Evolutionary conservation across 2,329 filamentous ascomycete species (phyloP).

Genomic region (Cladophialophora psammophila): DNA sequence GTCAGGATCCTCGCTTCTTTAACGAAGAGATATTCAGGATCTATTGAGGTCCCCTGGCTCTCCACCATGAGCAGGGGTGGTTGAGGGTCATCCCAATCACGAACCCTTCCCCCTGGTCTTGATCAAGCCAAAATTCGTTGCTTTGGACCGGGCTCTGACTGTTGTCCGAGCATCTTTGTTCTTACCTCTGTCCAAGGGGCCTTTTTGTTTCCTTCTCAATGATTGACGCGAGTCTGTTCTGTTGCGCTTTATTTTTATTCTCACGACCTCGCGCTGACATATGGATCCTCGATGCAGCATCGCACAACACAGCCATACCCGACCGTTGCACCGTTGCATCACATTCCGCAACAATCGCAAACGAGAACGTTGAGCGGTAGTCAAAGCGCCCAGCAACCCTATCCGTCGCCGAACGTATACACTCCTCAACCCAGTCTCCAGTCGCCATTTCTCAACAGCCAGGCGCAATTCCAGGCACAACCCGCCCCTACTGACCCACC

Average conservation of each 20-base stretch:
- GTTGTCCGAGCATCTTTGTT: conserved; percentile 17
- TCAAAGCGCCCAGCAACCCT: conserved; percentile 36
- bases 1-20: conserved; percentile 22
- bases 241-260: conserved; percentile 10
- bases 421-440: conserved; percentile 43
- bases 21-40: conserved; percentile 19
- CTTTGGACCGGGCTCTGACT: conserved; percentile 7
- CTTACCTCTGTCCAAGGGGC: conserved; percentile 22
- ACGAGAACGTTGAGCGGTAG: conserved; percentile 39
- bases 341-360: conserved; percentile 42
- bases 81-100: conserved; percentile 13
- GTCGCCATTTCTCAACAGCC: conserved; percentile 69
- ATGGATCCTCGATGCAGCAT: conserved; percentile 41
- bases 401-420: conserved; percentile 36
- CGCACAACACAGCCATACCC: conserved; percentile 38
- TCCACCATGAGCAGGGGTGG: conserved; percentile 15
- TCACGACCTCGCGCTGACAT: conserved; percentile 28
- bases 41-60: conserved; percentile 18
- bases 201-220: conserved; percentile 14
- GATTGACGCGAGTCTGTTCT: conserved; percentile 6
- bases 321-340: conserved; percentile 38
- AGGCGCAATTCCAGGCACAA: conserved; percentile 42
- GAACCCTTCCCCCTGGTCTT: conserved; percentile 8
- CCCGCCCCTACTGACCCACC: conserved; percentile 70
- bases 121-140: conserved; percentile 13